A percentile compares a stretch with the other conserved stretches of the same genome.
These are phyloP conservation scores for Buddleja alternifolia DNA, from an alignment of 257 asterid genomes.

Conservation along the genomic window DNA sequence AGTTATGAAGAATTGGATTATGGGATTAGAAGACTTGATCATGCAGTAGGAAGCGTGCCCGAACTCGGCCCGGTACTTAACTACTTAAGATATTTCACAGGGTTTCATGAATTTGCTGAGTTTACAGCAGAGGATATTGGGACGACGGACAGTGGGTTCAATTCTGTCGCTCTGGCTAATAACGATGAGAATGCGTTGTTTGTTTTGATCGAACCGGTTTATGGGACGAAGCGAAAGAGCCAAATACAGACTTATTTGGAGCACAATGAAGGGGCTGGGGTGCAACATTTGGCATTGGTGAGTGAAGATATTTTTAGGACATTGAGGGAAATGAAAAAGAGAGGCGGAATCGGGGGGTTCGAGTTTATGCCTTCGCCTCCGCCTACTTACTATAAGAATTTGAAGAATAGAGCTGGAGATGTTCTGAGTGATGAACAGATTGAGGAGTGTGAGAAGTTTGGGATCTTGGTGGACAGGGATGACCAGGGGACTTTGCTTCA, in stretches of 20 bases:
- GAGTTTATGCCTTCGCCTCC: conserved; percentile 97
- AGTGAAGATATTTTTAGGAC: conserved; percentile 81
- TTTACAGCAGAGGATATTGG: conserved; percentile 87
- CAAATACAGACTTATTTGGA: conserved; percentile 96
- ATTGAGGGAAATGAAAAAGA: conserved; percentile 83
- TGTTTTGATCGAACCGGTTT: conserved; percentile 84
- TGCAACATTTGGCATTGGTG: conserved; percentile 88
- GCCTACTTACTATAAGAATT: conserved; percentile 69
- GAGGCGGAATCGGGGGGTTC: conserved; percentile 85
- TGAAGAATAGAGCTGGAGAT: conserved; percentile 76
- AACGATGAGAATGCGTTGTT: conserved; percentile 74
- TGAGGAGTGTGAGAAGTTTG: conserved; percentile 85
- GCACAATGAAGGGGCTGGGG: conserved; percentile 93
- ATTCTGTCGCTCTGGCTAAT: conserved; percentile 81
- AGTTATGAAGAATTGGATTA: conserved; percentile 61
- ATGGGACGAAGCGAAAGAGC: conserved; percentile 90
- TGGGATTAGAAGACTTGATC: conserved; percentile 81
- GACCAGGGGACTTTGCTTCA: conserved; percentile 98
- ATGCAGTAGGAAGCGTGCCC: conserved; percentile 87
- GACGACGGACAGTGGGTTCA: conserved; percentile 84
- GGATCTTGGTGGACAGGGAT: conserved; percentile 92
- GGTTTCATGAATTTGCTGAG: conserved; percentile 94
- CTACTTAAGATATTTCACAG: conserved; percentile 65
- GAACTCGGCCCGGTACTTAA: conserved; percentile 66
- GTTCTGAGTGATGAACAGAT: conserved; percentile 77